A percentile compares a stretch with the other conserved stretches of the same genome.
These are phyloP conservation scores for Pistacia integerrima DNA, from an alignment of 345 rosid species.

Conservation along the genomic window DNA sequence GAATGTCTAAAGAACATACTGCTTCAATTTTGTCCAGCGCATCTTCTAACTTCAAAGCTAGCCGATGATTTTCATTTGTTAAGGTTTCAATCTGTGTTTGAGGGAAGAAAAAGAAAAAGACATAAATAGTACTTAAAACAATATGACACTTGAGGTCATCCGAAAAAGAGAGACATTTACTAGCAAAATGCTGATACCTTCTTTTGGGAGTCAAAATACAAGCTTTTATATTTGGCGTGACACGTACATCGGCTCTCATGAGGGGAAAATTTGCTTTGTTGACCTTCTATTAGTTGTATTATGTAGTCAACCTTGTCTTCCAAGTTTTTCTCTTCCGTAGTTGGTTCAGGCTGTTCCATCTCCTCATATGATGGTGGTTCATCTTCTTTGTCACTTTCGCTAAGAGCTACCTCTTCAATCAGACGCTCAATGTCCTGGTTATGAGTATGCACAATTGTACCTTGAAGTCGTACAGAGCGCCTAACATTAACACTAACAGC, in stretches of 20 bases:
- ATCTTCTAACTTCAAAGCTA: constrained; percentile 32
- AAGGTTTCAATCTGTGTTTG: constrained; percentile 36
- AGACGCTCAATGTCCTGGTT: constrained; percentile 27
- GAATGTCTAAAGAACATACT: constrained; percentile 23
- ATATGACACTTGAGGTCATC: neutral
- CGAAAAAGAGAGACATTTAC: neutral
- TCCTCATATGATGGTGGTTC: constrained; percentile 19
- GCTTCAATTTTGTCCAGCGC: constrained; percentile 34
- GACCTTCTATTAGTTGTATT: constrained; percentile 29
- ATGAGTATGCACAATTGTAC: constrained; percentile 14
- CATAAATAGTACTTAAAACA: neutral
- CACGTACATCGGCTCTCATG: constrained; percentile 15
- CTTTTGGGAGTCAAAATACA: constrained; percentile 54
- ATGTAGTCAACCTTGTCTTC: constrained; percentile 38
- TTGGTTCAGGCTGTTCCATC: constrained; percentile 20
- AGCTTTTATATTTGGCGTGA: constrained; percentile 33
- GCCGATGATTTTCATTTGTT: constrained; percentile 31
- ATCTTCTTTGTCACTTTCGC: constrained; percentile 41
- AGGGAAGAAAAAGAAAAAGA: neutral
- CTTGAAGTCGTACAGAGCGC: constrained; percentile 44
- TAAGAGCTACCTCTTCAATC: constrained; percentile 34
- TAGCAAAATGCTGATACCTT: constrained; percentile 32
- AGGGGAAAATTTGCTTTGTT: constrained; percentile 15
- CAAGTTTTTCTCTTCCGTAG: constrained; percentile 10
- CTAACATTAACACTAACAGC: constrained; percentile 12